Conservation (phyloP, 495 filamentous ascomycete species). For the Xylaria palmicola region DNA sequence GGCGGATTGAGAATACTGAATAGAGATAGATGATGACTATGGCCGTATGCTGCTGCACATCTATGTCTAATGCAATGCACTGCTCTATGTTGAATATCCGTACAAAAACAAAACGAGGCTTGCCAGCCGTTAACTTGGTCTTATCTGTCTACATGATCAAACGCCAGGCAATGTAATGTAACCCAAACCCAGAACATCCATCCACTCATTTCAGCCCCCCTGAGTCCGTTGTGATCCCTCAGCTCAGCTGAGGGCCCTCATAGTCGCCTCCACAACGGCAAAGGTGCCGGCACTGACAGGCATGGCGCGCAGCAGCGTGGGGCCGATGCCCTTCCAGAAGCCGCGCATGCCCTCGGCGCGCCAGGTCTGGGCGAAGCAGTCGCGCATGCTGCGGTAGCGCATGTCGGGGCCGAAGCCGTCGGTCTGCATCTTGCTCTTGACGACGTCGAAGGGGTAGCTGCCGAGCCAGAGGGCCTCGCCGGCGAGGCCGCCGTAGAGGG, state of each 20-base stretch:
- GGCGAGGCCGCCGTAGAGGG: slow-evolving; percentile 87
- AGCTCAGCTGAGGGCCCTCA: slow-evolving; percentile 55
- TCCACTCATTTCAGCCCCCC: too few species aligned
- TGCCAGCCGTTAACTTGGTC: neutral
- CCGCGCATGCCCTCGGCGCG: slow-evolving; percentile 72
- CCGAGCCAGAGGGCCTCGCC: slow-evolving; percentile 91
- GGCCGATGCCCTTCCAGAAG: slow-evolving; percentile 95
- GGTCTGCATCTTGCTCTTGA: slow-evolving; percentile 99
- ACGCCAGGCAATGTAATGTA: slow-evolving; percentile 12
- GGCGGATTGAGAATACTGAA: slow-evolving; percentile 67
- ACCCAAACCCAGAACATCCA: neutral
- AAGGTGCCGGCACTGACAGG: slow-evolving; percentile 97
- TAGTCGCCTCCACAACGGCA: slow-evolving; percentile 71
- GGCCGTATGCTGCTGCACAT: slow-evolving; percentile 4
- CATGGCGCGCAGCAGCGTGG: slow-evolving; percentile 95
- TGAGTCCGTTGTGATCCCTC: too few species aligned
- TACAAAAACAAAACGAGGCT: neutral
- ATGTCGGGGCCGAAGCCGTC: slow-evolving; percentile 72
- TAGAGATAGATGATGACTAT: slow-evolving; percentile 21
- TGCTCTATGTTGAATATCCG: slow-evolving; percentile 17
- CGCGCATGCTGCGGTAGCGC: slow-evolving; percentile 78
- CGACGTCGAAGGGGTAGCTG: slow-evolving; percentile 92
- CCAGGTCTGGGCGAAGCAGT: slow-evolving; percentile 86
- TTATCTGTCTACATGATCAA: neutral
- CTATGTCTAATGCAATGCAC: neutral